phyloP scores from a whole-genome alignment of 768 basidiomycete species.

The Pisolithus orientalis region DNA sequence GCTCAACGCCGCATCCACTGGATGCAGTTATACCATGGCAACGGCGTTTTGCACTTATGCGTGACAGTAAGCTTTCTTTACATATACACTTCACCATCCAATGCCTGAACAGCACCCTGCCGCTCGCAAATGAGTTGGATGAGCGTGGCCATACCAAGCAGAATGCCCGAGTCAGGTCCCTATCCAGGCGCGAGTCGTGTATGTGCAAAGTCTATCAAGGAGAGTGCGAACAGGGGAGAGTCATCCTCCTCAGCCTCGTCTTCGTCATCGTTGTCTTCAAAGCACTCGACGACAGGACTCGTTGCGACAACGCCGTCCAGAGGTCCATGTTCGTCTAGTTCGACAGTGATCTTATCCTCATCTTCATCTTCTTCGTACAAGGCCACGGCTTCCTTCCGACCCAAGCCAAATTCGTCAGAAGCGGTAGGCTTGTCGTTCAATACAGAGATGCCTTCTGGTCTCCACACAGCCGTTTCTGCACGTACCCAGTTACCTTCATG shows the following conservation, averaged over 20 bases:
- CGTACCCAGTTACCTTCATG: slow-evolving; percentile 59
- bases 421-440: neutral
- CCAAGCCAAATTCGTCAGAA: slow-evolving; percentile 7
- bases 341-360: slow-evolving; percentile 32
- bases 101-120: slow-evolving; percentile 35
- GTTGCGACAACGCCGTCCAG: slow-evolving; percentile 13
- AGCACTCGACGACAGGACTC: slow-evolving; percentile 11
- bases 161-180: slow-evolving; percentile 75
- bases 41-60: too few relatives aligned
- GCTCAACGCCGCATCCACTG: too few relatives aligned
- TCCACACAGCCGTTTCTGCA: slow-evolving; percentile 31
- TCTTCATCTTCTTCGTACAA: slow-evolving; percentile 32
- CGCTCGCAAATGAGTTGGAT: slow-evolving; percentile 55
- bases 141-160: slow-evolving; percentile 67
- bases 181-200: slow-evolving; percentile 58
- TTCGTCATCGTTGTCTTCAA: slow-evolving; percentile 31
- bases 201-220: slow-evolving; percentile 95
- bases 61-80: too few relatives aligned
- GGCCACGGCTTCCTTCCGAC: slow-evolving; percentile 10
- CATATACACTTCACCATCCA: neutral
- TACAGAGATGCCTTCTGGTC: neutral
- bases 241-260: slow-evolving; percentile 28
- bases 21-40: too few relatives aligned
- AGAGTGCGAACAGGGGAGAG: slow-evolving; percentile 45
- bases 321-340: slow-evolving; percentile 24